These are phyloP conservation scores for Cercospora nicotianae DNA, from an alignment of 2,329 filamentous ascomycete species.

Conservation along the genomic window DNA sequence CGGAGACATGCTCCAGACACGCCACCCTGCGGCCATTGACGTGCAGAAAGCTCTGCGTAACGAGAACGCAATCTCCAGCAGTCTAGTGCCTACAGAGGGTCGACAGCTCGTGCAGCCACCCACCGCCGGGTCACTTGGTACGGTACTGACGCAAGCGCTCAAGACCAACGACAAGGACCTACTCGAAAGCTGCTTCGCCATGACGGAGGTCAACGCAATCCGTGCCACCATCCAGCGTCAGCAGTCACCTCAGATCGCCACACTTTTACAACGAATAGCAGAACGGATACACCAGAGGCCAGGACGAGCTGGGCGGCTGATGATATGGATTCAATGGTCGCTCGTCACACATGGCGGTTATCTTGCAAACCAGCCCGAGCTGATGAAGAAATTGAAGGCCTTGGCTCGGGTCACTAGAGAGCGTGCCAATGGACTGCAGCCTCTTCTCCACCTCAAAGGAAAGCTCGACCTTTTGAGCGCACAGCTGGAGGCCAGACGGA, in stretches of 20 bases:
- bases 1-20: slow-evolving; percentile 75
- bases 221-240: slow-evolving; percentile 87
- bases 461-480: slow-evolving; percentile 92
- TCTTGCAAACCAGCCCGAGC: slow-evolving; percentile 79
- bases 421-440: slow-evolving; percentile 76
- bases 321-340: slow-evolving; percentile 96
- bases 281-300: slow-evolving; percentile 83
- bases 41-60: slow-evolving; percentile 59
- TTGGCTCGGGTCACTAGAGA: slow-evolving; percentile 86
- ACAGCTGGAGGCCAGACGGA: slow-evolving; percentile 77
- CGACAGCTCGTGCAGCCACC: slow-evolving; percentile 11
- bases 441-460: slow-evolving; percentile 84
- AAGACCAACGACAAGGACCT: slow-evolving; percentile 87
- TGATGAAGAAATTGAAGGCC: slow-evolving; percentile 73
- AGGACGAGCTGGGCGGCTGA: slow-evolving; percentile 83
- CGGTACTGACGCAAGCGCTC: slow-evolving; percentile 89
- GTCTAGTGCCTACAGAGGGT: slow-evolving; percentile 50
- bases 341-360: slow-evolving; percentile 89
- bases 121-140: slow-evolving; percentile 75
- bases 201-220: slow-evolving; percentile 72
- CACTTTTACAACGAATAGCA: slow-evolving; percentile 78
- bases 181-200: slow-evolving; percentile 88
- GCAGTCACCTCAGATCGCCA: slow-evolving; percentile 77
- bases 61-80: slow-evolving; percentile 40
- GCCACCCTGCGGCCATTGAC: slow-evolving; percentile 68